Conservation (phyloP, 2,329 filamentous ascomycete species). For the Fusarium azukiicola region DNA sequence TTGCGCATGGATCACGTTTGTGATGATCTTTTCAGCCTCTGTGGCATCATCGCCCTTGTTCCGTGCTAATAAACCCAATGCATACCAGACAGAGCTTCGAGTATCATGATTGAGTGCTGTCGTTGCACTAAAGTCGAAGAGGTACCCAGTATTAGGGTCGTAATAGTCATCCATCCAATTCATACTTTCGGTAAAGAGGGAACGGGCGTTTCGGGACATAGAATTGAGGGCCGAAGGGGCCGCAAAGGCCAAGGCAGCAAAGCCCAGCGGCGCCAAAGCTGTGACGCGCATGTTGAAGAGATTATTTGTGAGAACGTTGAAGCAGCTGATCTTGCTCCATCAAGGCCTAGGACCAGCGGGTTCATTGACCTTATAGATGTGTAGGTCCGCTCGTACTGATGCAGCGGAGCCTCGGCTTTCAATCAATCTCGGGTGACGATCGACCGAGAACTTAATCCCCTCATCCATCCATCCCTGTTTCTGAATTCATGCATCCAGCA, state of each 20-base stretch:
- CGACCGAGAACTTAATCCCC: conserved; percentile 10
- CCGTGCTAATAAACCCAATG: conserved; percentile 76
- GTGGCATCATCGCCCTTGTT: conserved; percentile 71
- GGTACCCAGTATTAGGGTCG: conserved; percentile 72
- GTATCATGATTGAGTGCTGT: conserved; percentile 77
- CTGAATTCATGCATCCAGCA: conserved; percentile 1
- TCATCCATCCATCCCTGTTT: conserved; percentile 8
- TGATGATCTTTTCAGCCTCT: conserved; percentile 75
- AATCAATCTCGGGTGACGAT: conserved; percentile 14
- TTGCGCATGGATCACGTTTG: conserved; percentile 74
- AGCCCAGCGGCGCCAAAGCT: not conserved
- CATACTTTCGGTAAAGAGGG: conserved; percentile 63
- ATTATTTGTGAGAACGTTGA: not conserved
- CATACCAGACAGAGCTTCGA: conserved; percentile 79
- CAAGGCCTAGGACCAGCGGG: not conserved
- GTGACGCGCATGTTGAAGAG: not conserved
- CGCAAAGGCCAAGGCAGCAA: not conserved
- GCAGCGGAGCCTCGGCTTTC: conserved; percentile 6
- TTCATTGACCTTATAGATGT: not conserved
- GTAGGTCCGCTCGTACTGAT: not conserved
- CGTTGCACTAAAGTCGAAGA: conserved; percentile 71
- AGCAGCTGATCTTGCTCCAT: not conserved
- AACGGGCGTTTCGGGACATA: conserved; percentile 34
- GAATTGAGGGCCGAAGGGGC: conserved; percentile 10
- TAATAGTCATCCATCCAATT: conserved; percentile 76